Conservation (phyloP, 1,139 yeast genomes). For the Debaryomyces sp. region DNA sequence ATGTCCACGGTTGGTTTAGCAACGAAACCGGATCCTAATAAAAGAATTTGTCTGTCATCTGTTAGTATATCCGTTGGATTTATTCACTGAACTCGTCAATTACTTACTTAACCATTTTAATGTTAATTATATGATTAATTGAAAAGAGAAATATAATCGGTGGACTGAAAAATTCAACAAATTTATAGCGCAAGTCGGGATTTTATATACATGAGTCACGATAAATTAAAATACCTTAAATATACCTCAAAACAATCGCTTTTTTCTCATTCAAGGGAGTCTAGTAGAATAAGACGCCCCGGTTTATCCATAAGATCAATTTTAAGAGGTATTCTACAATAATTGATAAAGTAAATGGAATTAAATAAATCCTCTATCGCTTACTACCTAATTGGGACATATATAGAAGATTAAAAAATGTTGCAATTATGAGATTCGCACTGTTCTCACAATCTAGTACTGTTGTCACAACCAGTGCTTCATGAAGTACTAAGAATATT, state of each 20-base stretch:
- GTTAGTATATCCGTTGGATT: neutral
- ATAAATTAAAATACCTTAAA: neutral
- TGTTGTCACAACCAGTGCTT: neutral
- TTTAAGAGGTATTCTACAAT: neutral
- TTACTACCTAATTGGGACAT: constrained; percentile 10
- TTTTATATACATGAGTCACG: neutral
- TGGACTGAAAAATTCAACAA: constrained; percentile 1
- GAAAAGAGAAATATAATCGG: neutral
- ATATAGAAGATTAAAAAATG: neutral
- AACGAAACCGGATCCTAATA: constrained; percentile 96
- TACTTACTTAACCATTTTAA: constrained; percentile 14
- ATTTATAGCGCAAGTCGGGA: constrained; percentile 1
- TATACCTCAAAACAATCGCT: neutral
- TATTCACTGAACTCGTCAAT: neutral
- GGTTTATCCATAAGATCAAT: neutral
- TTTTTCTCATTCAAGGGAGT: neutral
- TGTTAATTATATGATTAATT: neutral
- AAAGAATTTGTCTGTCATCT: constrained; percentile 57
- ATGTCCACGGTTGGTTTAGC: constrained; percentile 98
- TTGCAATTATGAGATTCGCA: neutral
- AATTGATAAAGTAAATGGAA: neutral
- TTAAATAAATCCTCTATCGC: neutral
- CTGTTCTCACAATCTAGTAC: neutral
- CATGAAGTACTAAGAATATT: neutral
- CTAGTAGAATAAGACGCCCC: neutral